Base-by-base conservation (phyloP, 352 stramenopile species). In the Phytopythium vexans region DNA sequence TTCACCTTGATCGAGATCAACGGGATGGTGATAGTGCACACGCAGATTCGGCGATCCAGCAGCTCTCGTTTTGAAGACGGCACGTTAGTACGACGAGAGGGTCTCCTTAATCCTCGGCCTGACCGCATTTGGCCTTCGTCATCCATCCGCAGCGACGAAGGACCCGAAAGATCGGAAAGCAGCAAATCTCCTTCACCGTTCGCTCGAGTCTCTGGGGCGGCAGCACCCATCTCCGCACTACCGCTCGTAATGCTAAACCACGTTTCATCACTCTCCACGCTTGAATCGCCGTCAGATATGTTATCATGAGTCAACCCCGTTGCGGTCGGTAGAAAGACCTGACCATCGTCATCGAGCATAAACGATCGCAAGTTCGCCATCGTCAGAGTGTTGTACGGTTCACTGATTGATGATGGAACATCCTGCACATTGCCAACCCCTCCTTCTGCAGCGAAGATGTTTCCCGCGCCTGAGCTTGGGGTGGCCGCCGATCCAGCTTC, bases 241-340 rank as follows among this genome's bases (percentile, higher is more conserved):
- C 75, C 79, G 43, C 77, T 91, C 11, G 82, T 74, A 46, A 95
- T 89, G 41, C 86, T 95, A 58, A 95, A 95, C 86, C 86, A 95
- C 0, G 86, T 94, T 44, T 95, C 86, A 52, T 95, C 86, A 70
- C 86, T 95, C 34, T 78, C 77, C 41, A 82, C 78, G 54, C 82
- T 89, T 16, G 83, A 92, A 31, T 82, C 68, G 48, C 60, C 68
- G 38, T 89, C 83, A 0, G 67, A 84, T 48, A 50, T 39, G 52
- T 58, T 65, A 53, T 71, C 57, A 49, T 70, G 47, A 42, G 50
- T 32, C 10, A 27, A 49, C 53, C 60, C 41, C 35, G 56, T 62
- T 36, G 49, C 33, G 14, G 62, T 55, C 10, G 59, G 31, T 35
- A 47, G 38, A 5, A 45, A 46, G n/a, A 21, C 46, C 43, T 36